phyloP scores from a whole-genome alignment of 805 yeast species.

The Saccharomycopsis sp. region DNA sequence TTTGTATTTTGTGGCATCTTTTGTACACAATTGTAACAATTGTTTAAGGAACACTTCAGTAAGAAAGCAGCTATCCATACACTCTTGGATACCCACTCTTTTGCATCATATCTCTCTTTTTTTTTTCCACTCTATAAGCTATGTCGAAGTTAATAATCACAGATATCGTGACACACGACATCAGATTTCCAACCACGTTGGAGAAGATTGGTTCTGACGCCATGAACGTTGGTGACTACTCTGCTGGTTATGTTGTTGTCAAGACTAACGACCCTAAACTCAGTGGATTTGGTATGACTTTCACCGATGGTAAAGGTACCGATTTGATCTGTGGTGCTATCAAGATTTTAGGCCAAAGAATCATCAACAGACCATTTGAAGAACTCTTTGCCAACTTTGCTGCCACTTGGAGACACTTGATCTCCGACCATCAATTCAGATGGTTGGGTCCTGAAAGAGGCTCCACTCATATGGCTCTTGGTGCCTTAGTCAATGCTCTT shows the following conservation, averaged over 20 bases:
- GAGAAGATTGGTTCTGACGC: slow-evolving; percentile 39
- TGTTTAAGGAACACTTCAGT: background rate
- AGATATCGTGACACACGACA: slow-evolving; percentile 28
- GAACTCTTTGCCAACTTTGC: slow-evolving; percentile 34
- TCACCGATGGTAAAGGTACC: slow-evolving; percentile 36
- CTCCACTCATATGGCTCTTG: slow-evolving; percentile 36
- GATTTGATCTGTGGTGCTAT: slow-evolving; percentile 33
- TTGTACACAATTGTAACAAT: background rate
- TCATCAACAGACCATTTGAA: slow-evolving; percentile 30
- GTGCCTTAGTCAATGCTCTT: slow-evolving; percentile 35
- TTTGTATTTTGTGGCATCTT: background rate
- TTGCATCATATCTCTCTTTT: background rate
- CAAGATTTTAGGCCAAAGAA: slow-evolving; percentile 32
- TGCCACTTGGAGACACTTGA: slow-evolving; percentile 35
- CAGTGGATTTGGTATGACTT: slow-evolving; percentile 38
- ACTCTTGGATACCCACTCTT: background rate
- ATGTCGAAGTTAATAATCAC: slow-evolving; percentile 24
- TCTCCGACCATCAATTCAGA: slow-evolving; percentile 35
- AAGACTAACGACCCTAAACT: slow-evolving; percentile 27
- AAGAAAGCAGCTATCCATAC: background rate
- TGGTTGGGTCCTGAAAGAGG: slow-evolving; percentile 44
- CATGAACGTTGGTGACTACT: slow-evolving; percentile 37
- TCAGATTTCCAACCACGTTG: slow-evolving; percentile 36
- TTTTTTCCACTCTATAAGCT: background rate
- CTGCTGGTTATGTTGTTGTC: slow-evolving; percentile 34